phyloP scores from a whole-genome alignment of 148 eudicot species.

The Gaultheria prostrata region DNA sequence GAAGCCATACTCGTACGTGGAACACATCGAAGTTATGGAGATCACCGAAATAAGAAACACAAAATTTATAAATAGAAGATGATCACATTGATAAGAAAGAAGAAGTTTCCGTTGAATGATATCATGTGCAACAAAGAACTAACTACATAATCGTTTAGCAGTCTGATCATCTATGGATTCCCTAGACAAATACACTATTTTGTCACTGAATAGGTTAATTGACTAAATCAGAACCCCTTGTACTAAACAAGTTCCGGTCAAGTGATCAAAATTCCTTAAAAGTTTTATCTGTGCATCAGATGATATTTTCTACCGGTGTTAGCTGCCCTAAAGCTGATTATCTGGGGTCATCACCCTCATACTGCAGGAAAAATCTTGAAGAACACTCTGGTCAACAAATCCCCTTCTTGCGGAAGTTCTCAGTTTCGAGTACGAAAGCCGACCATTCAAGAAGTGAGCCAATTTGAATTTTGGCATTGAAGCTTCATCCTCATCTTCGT shows the following conservation, averaged over 20 bases:
- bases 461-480: conserved; percentile 12
- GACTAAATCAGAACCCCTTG: background rate
- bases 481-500: conserved; percentile 1
- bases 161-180: background rate
- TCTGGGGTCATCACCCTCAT: background rate
- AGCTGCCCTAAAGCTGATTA: background rate
- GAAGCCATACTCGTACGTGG: background rate
- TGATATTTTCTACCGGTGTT: background rate
- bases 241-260: background rate
- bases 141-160: background rate
- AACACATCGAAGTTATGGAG: background rate
- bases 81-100: background rate
- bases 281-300: background rate
- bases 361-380: background rate
- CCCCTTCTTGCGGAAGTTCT: conserved; percentile 2
- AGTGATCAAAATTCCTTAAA: background rate
- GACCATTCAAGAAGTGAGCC: conserved; percentile 7
- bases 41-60: background rate
- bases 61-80: background rate
- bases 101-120: background rate
- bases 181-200: too few species aligned
- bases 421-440: conserved; percentile 14
- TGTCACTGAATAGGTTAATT: background rate
- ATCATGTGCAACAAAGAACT: background rate
- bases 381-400: background rate